Percentiles rank a stretch among this genome's conserved stretches.
Evolutionary conservation across 805 yeast genomes (phyloP).

Genomic region (Teunomyces gatunensis): DNA sequence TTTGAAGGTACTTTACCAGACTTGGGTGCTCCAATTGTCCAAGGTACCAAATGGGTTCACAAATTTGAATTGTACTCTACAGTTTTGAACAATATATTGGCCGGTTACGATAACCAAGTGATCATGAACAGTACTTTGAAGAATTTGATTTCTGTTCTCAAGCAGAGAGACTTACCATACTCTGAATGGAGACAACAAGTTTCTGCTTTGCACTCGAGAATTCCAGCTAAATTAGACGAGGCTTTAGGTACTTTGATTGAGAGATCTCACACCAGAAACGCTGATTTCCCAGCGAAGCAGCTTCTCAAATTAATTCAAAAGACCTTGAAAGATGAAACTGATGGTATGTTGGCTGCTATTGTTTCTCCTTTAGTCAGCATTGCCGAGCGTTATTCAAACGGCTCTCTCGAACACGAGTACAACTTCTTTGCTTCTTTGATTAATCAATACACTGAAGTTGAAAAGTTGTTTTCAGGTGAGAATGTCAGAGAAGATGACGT

Average conservation of each 20-base stretch:
- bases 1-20: slow-evolving; percentile 92
- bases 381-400: slow-evolving; percentile 67
- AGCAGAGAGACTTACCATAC: slow-evolving; percentile 81
- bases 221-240: slow-evolving; percentile 75
- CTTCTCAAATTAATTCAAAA: slow-evolving; percentile 69
- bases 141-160: slow-evolving; percentile 67
- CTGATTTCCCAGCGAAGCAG: slow-evolving; percentile 93
- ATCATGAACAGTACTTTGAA: slow-evolving; percentile 83
- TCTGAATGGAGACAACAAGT: slow-evolving; percentile 86
- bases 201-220: slow-evolving; percentile 89
- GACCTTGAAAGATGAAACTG: slow-evolving; percentile 48
- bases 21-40: slow-evolving; percentile 75
- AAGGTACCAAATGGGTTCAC: slow-evolving; percentile 83
- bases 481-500: slow-evolving; percentile 86
- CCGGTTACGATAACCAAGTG: slow-evolving; percentile 94
- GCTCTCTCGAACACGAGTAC: slow-evolving; percentile 83
- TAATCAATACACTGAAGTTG: slow-evolving; percentile 73
- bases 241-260: slow-evolving; percentile 63
- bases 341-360: slow-evolving; percentile 52
- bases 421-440: slow-evolving; percentile 67
- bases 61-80: slow-evolving; percentile 57
- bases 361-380: slow-evolving; percentile 73
- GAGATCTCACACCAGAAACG: slow-evolving; percentile 60
- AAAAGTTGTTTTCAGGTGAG: slow-evolving; percentile 72
- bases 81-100: slow-evolving; percentile 73